Percentiles rank a stretch among this genome's conserved stretches.
Evolutionary conservation across 768 basidiomycete genomes (phyloP).

Genomic region (Suillus spraguei): DNA sequence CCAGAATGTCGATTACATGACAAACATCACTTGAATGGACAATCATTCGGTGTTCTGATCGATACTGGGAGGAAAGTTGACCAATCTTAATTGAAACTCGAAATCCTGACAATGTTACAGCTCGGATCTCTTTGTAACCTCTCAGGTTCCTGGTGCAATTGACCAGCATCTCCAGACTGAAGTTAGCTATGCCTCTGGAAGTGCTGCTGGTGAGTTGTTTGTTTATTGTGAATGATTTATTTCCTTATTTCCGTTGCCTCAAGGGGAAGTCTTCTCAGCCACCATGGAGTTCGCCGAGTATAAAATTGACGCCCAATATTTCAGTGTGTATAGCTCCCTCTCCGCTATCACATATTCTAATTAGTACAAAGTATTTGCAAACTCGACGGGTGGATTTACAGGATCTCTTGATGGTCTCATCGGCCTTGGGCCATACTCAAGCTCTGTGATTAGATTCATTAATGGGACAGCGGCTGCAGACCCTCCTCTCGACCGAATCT

Average conservation of each 20-base stretch:
- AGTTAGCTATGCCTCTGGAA: constrained; percentile 58
- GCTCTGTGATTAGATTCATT: constrained; percentile 46
- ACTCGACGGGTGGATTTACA: constrained; percentile 11
- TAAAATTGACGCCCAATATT: constrained; percentile 50
- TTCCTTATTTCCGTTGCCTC: constrained; percentile 3
- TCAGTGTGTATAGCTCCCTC: constrained; percentile 15
- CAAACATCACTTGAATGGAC: constrained; percentile 44
- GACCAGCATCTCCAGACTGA: constrained; percentile 39
- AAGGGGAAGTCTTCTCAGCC: constrained; percentile 34
- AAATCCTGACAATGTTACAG: constrained; percentile 46
- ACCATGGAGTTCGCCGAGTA: constrained; percentile 35
- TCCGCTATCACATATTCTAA: constrained; percentile 10
- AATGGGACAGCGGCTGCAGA: constrained; percentile 44
- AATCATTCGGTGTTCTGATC: constrained; percentile 36
- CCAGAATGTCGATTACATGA: constrained; percentile 37
- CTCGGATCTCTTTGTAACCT: constrained; percentile 66
- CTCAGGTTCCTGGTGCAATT: constrained; percentile 40
- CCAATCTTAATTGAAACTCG: constrained; percentile 23
- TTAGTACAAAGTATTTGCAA: constrained; percentile 24
- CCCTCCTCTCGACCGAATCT: constrained; percentile 65
- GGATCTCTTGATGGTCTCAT: constrained; percentile 38
- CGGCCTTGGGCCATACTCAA: constrained; percentile 67
- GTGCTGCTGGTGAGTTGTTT: constrained; percentile 44
- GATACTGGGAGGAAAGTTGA: constrained; percentile 48
- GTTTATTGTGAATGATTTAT: background rate